These are phyloP conservation scores for Acanthochlamys bracteata DNA, from an alignment of 106 monocot species.

Conservation along the genomic window DNA sequence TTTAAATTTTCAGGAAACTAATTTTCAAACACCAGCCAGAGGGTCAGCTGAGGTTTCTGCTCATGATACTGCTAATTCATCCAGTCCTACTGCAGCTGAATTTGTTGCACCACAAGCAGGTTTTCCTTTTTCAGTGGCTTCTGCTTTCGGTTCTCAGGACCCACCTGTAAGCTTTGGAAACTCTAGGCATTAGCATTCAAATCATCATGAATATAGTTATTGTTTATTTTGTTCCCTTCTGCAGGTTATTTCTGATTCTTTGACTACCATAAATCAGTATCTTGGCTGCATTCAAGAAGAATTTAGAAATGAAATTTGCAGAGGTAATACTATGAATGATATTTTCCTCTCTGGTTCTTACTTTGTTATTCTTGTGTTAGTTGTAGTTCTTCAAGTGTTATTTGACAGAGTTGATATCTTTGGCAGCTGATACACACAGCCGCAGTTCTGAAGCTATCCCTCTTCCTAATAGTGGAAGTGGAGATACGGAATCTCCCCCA, in stretches of 20 bases:
- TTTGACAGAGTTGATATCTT: neutral
- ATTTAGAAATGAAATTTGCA: slow-evolving; percentile 51
- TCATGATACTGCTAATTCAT: slow-evolving; percentile 23
- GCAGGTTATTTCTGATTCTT: slow-evolving; percentile 89
- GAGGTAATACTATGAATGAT: slow-evolving; percentile 35
- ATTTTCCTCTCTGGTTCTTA: neutral
- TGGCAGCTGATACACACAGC: slow-evolving; percentile 10
- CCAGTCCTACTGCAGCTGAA: slow-evolving; percentile 21
- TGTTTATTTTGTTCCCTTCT: slow-evolving; percentile 8
- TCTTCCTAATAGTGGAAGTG: slow-evolving; percentile 5
- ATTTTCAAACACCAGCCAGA: slow-evolving; percentile 28
- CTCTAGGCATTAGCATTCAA: neutral
- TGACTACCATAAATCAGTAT: slow-evolving; percentile 70
- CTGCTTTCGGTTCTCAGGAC: slow-evolving; percentile 28
- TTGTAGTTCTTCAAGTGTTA: neutral
- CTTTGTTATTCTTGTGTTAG: neutral
- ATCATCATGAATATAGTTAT: slow-evolving; percentile 2
- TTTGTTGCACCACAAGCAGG: slow-evolving; percentile 19
- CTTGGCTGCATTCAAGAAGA: slow-evolving; percentile 51
- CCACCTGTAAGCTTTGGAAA: slow-evolving; percentile 37
- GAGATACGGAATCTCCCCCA: slow-evolving; percentile 13
- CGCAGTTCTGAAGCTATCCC: slow-evolving; percentile 10
- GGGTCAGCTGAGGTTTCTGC: slow-evolving; percentile 17
- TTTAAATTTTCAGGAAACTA: slow-evolving; percentile 20
- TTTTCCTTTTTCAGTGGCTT: slow-evolving; percentile 22